phyloP scores from a whole-genome alignment of 2,329 filamentous ascomycete species.

The Zasmidium angulare region DNA sequence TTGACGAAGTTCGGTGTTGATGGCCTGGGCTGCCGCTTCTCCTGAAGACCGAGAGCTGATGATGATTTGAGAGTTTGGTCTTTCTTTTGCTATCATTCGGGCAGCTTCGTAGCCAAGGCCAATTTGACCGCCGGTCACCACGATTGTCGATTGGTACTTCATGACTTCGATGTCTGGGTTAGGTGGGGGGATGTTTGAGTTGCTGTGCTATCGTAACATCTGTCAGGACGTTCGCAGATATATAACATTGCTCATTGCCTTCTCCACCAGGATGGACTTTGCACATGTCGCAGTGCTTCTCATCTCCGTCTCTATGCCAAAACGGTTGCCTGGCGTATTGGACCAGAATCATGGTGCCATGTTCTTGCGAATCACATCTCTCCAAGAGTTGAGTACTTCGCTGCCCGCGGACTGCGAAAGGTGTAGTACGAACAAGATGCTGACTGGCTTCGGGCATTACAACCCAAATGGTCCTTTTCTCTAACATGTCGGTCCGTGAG shows the following conservation, averaged over 20 bases:
- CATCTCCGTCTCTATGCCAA: background rate
- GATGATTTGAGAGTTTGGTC: slow-evolving; percentile 45
- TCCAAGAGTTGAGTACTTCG: background rate
- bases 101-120: slow-evolving; percentile 47
- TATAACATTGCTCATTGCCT: background rate
- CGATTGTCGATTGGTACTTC: slow-evolving; percentile 13
- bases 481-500: background rate
- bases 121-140: slow-evolving; percentile 51
- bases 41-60: slow-evolving; percentile 46
- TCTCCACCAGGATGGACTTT: background rate
- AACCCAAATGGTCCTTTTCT: background rate
- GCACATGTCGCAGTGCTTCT: background rate
- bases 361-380: no score
- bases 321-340: background rate
- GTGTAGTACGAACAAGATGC: background rate
- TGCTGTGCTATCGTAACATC: background rate
- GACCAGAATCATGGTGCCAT: no score
- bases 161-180: background rate
- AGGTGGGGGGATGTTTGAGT: slow-evolving; percentile 1
- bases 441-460: background rate
- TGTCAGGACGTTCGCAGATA: background rate
- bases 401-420: background rate
- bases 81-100: slow-evolving; percentile 40
- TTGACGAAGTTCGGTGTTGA: slow-evolving; percentile 45
- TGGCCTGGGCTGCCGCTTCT: slow-evolving; percentile 41